Percentiles rank a stretch among this genome's conserved stretches.
Conservation (phyloP, 108 stramenopile genomes). For the Stephanodiscus minutulus region DNA sequence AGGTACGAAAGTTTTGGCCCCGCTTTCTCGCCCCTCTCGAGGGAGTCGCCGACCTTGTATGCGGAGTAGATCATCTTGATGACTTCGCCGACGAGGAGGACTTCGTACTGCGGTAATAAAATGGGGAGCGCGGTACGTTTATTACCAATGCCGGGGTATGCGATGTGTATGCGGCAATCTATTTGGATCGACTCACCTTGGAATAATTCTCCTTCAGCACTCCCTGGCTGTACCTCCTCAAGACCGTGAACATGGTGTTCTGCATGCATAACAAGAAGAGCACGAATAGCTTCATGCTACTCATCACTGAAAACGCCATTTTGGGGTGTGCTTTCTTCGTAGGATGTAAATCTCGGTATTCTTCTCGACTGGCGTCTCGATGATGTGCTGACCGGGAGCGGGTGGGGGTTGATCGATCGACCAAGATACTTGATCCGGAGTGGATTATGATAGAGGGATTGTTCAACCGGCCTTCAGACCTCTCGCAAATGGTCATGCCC, state of each 20-base stretch:
- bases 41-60: constrained; percentile 53
- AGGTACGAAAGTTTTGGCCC: constrained; percentile 53
- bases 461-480: too few species aligned
- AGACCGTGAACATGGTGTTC: constrained; percentile 86
- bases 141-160: background rate
- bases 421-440: background rate
- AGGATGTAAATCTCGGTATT: constrained; percentile 4
- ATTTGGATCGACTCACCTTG: constrained; percentile 55
- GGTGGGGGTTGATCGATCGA: constrained; percentile 1
- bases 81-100: constrained; percentile 74
- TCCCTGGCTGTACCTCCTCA: constrained; percentile 84
- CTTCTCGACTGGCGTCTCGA: background rate
- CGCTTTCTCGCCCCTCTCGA: constrained; percentile 24
- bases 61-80: constrained; percentile 81
- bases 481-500: background rate
- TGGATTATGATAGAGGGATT: too few species aligned
- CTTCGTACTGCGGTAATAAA: constrained; percentile 61
- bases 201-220: constrained; percentile 83
- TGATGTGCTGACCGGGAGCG: background rate
- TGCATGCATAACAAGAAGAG: constrained; percentile 76
- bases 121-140: background rate
- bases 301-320: constrained; percentile 47
- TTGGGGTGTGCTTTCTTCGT: constrained; percentile 25
- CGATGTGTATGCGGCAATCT: constrained; percentile 35
- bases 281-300: constrained; percentile 67